These are phyloP conservation scores for Lithohypha guttulata DNA, from an alignment of 2,329 filamentous ascomycete genomes.

Conservation along the genomic window DNA sequence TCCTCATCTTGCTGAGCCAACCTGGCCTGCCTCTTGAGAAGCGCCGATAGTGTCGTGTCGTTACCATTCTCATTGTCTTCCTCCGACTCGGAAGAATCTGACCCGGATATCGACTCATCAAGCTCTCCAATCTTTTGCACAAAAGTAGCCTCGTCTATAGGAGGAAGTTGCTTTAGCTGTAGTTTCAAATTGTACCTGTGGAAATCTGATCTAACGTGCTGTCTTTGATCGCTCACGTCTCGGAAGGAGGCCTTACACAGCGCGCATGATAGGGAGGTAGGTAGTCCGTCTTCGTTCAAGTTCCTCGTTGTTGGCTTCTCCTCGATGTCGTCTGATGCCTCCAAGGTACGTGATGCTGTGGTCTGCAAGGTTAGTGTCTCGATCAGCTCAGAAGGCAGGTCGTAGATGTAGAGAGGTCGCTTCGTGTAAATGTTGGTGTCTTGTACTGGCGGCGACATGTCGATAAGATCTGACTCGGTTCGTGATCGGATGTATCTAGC, in stretches of 20 bases:
- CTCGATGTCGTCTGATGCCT: constrained; percentile 12
- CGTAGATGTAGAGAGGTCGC: constrained; percentile 56
- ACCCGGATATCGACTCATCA: constrained; percentile 82
- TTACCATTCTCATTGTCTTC: constrained; percentile 45
- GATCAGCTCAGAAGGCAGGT: constrained; percentile 66
- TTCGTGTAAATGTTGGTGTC: constrained; percentile 28
- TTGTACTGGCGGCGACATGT: no score
- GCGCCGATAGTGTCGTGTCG: constrained; percentile 60
- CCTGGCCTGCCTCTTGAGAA: constrained; percentile 74
- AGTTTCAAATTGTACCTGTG: constrained; percentile 94
- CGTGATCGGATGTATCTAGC: no score
- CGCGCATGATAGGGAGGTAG: constrained; percentile 61
- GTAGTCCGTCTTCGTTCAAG: constrained; percentile 30
- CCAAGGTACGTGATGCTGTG: constrained; percentile 25
- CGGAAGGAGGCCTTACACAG: constrained; percentile 65
- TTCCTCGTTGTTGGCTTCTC: background rate
- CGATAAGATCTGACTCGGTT: no score
- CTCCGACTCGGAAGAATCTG: constrained; percentile 59
- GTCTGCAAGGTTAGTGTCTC: constrained; percentile 52
- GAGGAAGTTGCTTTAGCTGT: constrained; percentile 61
- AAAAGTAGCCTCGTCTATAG: constrained; percentile 73
- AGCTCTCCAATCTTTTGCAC: constrained; percentile 74
- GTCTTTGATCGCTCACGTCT: constrained; percentile 67
- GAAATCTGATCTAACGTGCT: constrained; percentile 79
- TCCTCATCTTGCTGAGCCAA: constrained; percentile 45